phyloP scores from a whole-genome alignment of 768 basidiomycete species.

The Ephemerocybe angulata region DNA sequence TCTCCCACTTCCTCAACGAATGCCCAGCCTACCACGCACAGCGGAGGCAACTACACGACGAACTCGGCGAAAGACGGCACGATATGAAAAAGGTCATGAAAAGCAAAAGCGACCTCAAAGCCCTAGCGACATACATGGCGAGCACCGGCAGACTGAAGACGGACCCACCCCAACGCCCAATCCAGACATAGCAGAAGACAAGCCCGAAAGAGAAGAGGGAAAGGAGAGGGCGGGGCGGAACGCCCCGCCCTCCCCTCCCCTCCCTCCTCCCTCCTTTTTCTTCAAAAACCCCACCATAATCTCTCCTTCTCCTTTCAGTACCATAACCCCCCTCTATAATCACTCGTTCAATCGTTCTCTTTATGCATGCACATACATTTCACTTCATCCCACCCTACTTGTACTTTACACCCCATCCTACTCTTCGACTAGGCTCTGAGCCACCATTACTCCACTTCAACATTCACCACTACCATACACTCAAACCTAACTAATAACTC shows the following conservation, averaged over 20 bases:
- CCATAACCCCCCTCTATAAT: neutral
- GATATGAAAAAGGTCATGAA: neutral
- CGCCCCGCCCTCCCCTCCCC: neutral
- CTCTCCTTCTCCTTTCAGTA: neutral
- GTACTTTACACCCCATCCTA: too few relatives aligned
- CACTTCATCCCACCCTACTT: too few relatives aligned
- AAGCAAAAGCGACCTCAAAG: neutral
- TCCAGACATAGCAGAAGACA: neutral
- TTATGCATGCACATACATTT: too few relatives aligned
- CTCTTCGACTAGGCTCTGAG: too few relatives aligned
- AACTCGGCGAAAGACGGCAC: neutral
- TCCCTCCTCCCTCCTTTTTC: neutral
- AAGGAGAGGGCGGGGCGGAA: too few relatives aligned
- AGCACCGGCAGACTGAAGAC: neutral
- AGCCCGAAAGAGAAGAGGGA: too few relatives aligned
- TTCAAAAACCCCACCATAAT: neutral
- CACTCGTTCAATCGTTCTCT: too few relatives aligned
- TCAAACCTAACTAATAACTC: neutral
- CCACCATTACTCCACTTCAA: too few relatives aligned
- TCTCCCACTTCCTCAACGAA: conserved; percentile 5
- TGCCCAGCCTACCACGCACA: neutral
- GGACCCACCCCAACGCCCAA: neutral
- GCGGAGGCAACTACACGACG: neutral
- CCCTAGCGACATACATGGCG: neutral
- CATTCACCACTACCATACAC: neutral